Percentiles rank a stretch among this genome's conserved stretches.
Evolutionary conservation across 139 green algal genomes (phyloP).

Genomic region (Auxenochlorella protothecoides): DNA sequence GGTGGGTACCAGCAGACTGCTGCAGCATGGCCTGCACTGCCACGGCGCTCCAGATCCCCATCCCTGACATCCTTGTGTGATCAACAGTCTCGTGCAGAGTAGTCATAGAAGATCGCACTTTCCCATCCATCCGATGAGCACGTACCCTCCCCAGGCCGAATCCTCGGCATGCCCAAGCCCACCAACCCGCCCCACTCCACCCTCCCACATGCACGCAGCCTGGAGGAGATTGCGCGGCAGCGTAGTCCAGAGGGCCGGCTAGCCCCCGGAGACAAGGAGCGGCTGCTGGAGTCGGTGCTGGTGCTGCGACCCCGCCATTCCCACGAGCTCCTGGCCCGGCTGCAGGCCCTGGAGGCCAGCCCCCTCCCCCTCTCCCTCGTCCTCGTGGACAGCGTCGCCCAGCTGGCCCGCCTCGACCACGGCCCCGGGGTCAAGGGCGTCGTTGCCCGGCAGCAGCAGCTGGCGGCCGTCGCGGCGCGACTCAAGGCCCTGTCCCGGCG

Average conservation of each 20-base stretch:
- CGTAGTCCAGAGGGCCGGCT: constrained; percentile 31
- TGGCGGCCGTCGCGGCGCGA: constrained; percentile 31
- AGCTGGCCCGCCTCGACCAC: constrained; percentile 42
- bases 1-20: no score
- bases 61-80: no score
- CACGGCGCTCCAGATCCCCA: no score
- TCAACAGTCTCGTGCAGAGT: no score
- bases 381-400: constrained; percentile 71
- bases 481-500: background rate
- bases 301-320: constrained; percentile 27
- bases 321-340: constrained; percentile 18
- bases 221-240: constrained; percentile 37
- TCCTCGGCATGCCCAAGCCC: no score
- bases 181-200: no score
- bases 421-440: constrained; percentile 20
- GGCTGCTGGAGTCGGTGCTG: constrained; percentile 35
- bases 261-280: constrained; percentile 5
- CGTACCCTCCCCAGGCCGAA: no score
- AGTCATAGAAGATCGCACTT: no score
- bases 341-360: constrained; percentile 30
- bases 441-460: constrained; percentile 55
- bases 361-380: constrained; percentile 54
- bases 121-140: no score
- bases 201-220: constrained; percentile 2
- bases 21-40: no score